A percentile compares a stretch with the other conserved stretches of the same genome.
Conservation (phyloP, 2,329 filamentous ascomycete genomes). For the Domatiomyces catenatus region DNA sequence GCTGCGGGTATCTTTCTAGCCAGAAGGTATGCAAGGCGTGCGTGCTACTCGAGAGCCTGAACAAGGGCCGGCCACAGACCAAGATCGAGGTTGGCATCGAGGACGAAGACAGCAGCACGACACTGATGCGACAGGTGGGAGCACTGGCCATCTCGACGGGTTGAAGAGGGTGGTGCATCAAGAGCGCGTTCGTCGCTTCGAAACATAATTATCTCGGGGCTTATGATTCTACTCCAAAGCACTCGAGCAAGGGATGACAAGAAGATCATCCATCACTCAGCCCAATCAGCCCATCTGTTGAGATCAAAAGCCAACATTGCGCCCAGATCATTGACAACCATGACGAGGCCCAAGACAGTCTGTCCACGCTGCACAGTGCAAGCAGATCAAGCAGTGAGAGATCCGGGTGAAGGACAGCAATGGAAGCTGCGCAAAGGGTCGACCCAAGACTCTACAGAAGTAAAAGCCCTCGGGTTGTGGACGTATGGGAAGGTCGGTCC, state of each 20-base stretch:
- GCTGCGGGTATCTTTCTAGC: constrained; percentile 90
- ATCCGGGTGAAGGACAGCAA: too few species aligned
- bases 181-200: too few species aligned
- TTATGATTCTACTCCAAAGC: constrained; percentile 7
- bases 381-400: too few species aligned
- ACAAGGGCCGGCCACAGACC: constrained; percentile 48
- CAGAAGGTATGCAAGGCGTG: constrained; percentile 91
- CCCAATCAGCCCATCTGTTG: constrained; percentile 18
- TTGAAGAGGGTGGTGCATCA: too few species aligned
- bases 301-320: too few species aligned
- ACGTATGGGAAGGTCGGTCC: constrained; percentile 47
- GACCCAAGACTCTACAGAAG: too few species aligned
- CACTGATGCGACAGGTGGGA: constrained; percentile 36
- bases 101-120: constrained; percentile 37
- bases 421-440: too few species aligned
- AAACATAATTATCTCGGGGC: too few species aligned
- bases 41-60: constrained; percentile 72
- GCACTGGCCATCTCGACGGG: constrained; percentile 28
- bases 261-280: constrained; percentile 16
- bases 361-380: too few species aligned
- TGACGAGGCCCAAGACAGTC: constrained; percentile 56
- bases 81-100: constrained; percentile 31
- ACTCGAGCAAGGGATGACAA: constrained; percentile 17
- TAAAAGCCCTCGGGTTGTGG: too few species aligned
- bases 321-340: too few species aligned